These are phyloP conservation scores for Backusella tarrabulga DNA, from an alignment of 192 early-diverging fungal genomes.

Conservation along the genomic window DNA sequence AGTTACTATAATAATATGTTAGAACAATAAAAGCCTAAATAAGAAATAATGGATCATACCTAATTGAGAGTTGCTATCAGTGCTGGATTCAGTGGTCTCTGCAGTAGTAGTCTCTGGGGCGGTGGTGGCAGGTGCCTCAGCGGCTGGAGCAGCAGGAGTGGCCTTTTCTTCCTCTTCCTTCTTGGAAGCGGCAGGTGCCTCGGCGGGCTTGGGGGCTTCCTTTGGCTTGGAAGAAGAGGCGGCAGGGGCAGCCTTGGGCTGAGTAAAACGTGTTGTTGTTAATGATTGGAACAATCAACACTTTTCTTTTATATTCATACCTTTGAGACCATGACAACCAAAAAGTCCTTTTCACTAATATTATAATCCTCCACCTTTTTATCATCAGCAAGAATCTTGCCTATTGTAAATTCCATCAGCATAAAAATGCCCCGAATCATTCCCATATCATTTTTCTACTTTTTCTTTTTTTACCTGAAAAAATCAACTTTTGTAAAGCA, in stretches of 20 bases:
- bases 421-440: not conserved
- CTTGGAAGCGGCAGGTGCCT: constrained; percentile 41
- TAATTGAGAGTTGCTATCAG: constrained; percentile 14
- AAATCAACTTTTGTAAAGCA: constrained; percentile 83
- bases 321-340: constrained; percentile 95
- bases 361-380: constrained; percentile 71
- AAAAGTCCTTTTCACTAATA: constrained; percentile 89
- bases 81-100: not conserved
- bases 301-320: constrained; percentile 32
- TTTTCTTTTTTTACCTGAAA: constrained; percentile 56
- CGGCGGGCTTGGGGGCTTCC: constrained; percentile 16
- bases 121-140: constrained; percentile 28
- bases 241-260: constrained; percentile 45
- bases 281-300: not conserved
- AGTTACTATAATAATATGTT: constrained; percentile 48
- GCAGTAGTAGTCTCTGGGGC: constrained; percentile 43
- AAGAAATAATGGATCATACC: constrained; percentile 1
- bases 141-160: constrained; percentile 36
- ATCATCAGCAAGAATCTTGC: constrained; percentile 85
- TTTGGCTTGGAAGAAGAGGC: constrained; percentile 26
- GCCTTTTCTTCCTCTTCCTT: constrained; percentile 35
- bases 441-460: not conserved
- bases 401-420: constrained; percentile 36
- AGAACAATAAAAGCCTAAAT: not conserved
- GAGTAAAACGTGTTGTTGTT: not conserved